phyloP scores from a whole-genome alignment of 306 rosid genomes.

The Quillaja saponaria region DNA sequence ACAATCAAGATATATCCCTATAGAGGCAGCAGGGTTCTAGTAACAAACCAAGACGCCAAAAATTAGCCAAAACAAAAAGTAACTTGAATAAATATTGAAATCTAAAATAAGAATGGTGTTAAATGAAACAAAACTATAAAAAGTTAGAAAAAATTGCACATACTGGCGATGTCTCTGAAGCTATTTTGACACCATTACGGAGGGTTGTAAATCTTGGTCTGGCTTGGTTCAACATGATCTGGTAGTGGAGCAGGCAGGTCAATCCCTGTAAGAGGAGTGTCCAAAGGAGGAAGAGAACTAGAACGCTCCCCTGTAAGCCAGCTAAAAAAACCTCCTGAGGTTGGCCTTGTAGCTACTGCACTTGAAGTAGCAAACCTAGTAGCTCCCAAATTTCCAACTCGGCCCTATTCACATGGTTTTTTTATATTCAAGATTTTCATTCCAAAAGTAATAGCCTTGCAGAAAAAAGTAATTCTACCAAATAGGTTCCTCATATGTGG shows the following conservation, averaged over 20 bases:
- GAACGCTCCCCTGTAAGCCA: slow-evolving; percentile 76
- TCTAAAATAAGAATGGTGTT: slow-evolving; percentile 1
- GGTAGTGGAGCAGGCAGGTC: slow-evolving; percentile 65
- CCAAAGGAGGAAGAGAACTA: slow-evolving; percentile 56
- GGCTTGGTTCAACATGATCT: slow-evolving; percentile 69
- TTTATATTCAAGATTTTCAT: slow-evolving; percentile 7
- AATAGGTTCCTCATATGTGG: neutral
- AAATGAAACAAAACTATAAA: neutral
- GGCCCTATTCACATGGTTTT: slow-evolving; percentile 47
- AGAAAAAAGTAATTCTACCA: neutral
- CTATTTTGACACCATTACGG: slow-evolving; percentile 74
- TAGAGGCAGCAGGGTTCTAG: slow-evolving; percentile 88
- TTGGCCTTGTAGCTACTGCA: slow-evolving; percentile 54
- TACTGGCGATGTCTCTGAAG: slow-evolving; percentile 73
- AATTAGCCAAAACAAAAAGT: slow-evolving; percentile 19
- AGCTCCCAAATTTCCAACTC: slow-evolving; percentile 51
- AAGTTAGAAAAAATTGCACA: slow-evolving; percentile 31
- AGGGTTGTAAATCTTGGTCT: slow-evolving; percentile 78
- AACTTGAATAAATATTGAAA: slow-evolving; percentile 6
- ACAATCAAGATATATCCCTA: slow-evolving; percentile 78
- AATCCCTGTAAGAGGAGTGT: slow-evolving; percentile 60
- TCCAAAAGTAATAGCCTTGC: neutral
- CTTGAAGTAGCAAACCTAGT: slow-evolving; percentile 60
- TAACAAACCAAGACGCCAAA: slow-evolving; percentile 33
- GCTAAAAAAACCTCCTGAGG: slow-evolving; percentile 69